These are phyloP conservation scores for Cryptococcus sp. DNA, from an alignment of 1,284 basidiomycete genomes.

Conservation along the genomic window DNA sequence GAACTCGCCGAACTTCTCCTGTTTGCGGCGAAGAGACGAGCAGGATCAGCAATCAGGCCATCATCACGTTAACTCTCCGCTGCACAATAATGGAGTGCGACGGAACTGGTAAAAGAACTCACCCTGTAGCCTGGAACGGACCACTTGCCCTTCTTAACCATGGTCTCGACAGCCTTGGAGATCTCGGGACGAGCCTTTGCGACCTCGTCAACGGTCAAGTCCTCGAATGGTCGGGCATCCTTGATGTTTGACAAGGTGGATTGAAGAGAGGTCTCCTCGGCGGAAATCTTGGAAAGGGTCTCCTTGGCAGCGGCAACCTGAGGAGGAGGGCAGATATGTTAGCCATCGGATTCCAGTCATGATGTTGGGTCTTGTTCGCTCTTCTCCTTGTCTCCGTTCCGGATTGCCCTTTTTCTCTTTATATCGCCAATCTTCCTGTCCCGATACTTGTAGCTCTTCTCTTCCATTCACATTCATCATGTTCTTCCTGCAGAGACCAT, in stretches of 20 bases:
- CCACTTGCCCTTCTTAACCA: constrained; percentile 99
- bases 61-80: background rate
- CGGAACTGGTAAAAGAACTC: constrained; percentile 36
- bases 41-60: constrained; percentile 6
- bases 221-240: constrained; percentile 95
- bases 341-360: background rate
- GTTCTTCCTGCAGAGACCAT: too few species aligned
- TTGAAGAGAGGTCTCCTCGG: constrained; percentile 90
- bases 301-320: constrained; percentile 90
- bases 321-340: background rate
- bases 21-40: constrained; percentile 47
- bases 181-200: constrained; percentile 91
- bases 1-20: constrained; percentile 91
- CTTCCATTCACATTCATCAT: too few species aligned
- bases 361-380: background rate
- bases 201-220: constrained; percentile 91
- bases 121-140: constrained; percentile 77
- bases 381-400: background rate
- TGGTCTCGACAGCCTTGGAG: constrained; percentile 87
- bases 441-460: too few species aligned
- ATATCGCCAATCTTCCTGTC: too few species aligned
- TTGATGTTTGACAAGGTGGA: constrained; percentile 96
- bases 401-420: too few species aligned
- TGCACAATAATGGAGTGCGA: background rate
- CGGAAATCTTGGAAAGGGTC: constrained; percentile 86